A percentile compares a stretch with the other conserved stretches of the same genome.
These are phyloP conservation scores for Polygonum maritimum DNA, from an alignment of 148 eudicot genomes.

Conservation along the genomic window DNA sequence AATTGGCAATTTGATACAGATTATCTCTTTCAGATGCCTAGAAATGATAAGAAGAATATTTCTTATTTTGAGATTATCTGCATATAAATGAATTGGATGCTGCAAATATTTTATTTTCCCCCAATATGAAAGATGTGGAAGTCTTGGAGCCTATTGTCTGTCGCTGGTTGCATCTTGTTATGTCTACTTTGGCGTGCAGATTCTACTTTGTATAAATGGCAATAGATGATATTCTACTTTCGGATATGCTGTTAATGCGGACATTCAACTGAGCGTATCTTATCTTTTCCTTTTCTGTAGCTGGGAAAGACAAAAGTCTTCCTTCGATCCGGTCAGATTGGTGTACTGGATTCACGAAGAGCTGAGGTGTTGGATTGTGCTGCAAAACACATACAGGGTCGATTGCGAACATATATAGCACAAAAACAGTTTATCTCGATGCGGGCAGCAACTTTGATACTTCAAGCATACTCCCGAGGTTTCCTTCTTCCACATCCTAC, in stretches of 20 bases:
- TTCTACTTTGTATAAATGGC: not conserved
- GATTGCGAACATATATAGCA: slow-evolving; percentile 64
- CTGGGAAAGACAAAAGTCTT: slow-evolving; percentile 93
- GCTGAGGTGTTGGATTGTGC: slow-evolving; percentile 82
- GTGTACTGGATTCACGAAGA: slow-evolving; percentile 74
- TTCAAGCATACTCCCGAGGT: slow-evolving; percentile 97
- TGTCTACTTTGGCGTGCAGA: not conserved
- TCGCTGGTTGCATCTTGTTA: not conserved
- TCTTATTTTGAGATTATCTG: not conserved
- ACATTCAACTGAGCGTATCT: not conserved
- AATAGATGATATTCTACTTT: not conserved
- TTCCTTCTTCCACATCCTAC: not conserved
- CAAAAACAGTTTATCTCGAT: slow-evolving; percentile 48
- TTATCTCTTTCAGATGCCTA: not conserved
- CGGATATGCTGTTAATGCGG: not conserved
- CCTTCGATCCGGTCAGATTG: slow-evolving; percentile 96
- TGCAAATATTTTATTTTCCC: not conserved
- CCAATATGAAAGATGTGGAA: not conserved
- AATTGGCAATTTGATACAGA: not conserved
- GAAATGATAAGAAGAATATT: not conserved
- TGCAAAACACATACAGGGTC: slow-evolving; percentile 72
- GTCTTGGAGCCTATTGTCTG: not conserved
- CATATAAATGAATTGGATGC: not conserved
- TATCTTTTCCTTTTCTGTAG: slow-evolving; percentile 24
- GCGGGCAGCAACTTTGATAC: slow-evolving; percentile 52